Base-by-base conservation (phyloP, 495 filamentous ascomycete species). In the Aspergillus sclerotiicarbonarius region DNA sequence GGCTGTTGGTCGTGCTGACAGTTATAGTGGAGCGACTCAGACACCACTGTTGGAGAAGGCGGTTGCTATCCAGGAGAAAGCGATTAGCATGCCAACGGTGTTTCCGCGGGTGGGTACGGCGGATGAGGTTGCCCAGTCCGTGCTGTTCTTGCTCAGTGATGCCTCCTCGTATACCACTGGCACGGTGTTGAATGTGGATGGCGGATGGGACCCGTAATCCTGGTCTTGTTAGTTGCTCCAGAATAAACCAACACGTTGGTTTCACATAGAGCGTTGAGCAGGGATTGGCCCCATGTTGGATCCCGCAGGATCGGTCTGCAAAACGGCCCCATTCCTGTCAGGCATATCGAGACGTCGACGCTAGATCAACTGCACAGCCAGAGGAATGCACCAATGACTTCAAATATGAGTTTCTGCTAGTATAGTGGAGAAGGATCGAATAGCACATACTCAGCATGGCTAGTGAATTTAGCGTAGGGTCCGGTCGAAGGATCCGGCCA, bases 121-220 rank as follows among this genome's bases (percentile, higher is more conserved):
- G 37, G 73, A 79, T 2, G 82, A 86, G 60, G 76, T 84, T 5
- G 82, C 82, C 0, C 66, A 73, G 48, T 63, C 81, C 49, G 77
- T 87, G 55, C 72, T 75, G 10, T 87, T 83, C 53, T 60, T 87
- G 50, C 65, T 86, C 50, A 78, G 83, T 56, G 82, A 82, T 54
- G 82, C 79, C 10, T 71, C 75, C 45, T 77, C 72, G 31, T 86
- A 81, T 67, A 78, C 80, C 15, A 86, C 84, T 4, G 79, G 78
- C 0, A 65, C 69, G 12, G 66, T 78, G 8, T 64, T 76, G 25
- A 67, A 61, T 41, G 71, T 81, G 16, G 77, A 82, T 70, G 72
- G 72, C 10, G 72, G 72, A 0, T 71, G 69, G 71, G 68, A 73
- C 52, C 62, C 61, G 29, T 71, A 57, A 63, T 15, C 25, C 29